Evolutionary conservation across 305 asterid species (phyloP), one percentile per base, ranked within the genome.

Genomic region (Fraxinus platypoda): DNA sequence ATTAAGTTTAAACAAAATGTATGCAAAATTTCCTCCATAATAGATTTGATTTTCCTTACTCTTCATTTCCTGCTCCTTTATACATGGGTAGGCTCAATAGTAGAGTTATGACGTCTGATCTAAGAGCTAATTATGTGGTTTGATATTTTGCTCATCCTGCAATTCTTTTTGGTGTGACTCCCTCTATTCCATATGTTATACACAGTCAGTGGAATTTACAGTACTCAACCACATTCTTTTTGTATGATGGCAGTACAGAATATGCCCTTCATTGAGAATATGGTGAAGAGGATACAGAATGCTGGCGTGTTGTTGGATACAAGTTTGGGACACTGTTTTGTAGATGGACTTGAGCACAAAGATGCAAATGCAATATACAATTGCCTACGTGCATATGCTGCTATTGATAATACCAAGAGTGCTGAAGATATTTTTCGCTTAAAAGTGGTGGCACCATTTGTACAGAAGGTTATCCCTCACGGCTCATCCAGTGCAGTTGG

Each of bases 371-470:
- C 97, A 21, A 84, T 94, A 80, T 93, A 96, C 93, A 96, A 96
- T 81, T 96, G 99, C 83, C 81, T 96, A 75, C 97, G 99, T 83
- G 99, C 99, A 78, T 96, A 93, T 92, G 98, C 98, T 82, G 97
- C 99, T 54, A 91, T 88, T 87, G 99, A 94, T 83, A 93, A 93
- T 86, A 91, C 97, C 77, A 90, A 68, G 78, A 92, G 92, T 79
- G 97, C 99, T 23, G 98, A 96, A 92, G 98, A 91, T 80, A 96
- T 95, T 81, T 94, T 91, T 79, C 91, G 97, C 52, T 86, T 95
- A 28, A 88, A 89, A 28, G 84, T 91, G 84, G 98, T 94, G 79
- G 91, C 94, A 8, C 97, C 97, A 52, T 92, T 93, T 83, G 75
- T 94, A 43, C 93, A 85, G 82, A 91, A 87, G 81, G 88, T 91